Evolutionary conservation across 2,329 filamentous ascomycete species (phyloP).

Genomic region (Xylariaceae sp.): DNA sequence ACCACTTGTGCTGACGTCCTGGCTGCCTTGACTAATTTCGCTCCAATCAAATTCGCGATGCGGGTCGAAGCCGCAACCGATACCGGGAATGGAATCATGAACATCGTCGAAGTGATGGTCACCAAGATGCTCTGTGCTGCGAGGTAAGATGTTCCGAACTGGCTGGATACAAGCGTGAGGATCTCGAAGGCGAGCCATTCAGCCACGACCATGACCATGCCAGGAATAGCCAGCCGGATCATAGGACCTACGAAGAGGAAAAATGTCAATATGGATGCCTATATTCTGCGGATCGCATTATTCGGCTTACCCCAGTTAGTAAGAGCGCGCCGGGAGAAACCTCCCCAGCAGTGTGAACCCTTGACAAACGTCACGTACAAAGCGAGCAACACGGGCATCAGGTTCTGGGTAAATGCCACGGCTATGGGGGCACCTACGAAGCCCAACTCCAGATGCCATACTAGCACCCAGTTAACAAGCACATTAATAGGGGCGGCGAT

Average conservation of each 20-base stretch:
- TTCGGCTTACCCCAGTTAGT: conserved; percentile 57
- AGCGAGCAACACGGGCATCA: conserved; percentile 68
- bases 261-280: conserved; percentile 2
- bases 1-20: conserved; percentile 74
- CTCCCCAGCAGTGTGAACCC: conserved; percentile 74
- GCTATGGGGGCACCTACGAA: conserved; percentile 76
- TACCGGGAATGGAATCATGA: conserved; percentile 88
- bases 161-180: conserved; percentile 74
- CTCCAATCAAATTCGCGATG: conserved; percentile 87
- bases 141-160: conserved; percentile 71
- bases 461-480: conserved; percentile 72
- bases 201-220: conserved; percentile 88
- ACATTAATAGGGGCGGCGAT: conserved; percentile 72
- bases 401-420: conserved; percentile 67
- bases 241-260: conserved; percentile 50
- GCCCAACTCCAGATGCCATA: conserved; percentile 63
- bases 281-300: neutral
- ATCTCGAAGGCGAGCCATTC: conserved; percentile 94
- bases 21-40: conserved; percentile 73
- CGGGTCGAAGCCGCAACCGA: conserved; percentile 84
- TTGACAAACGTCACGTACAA: conserved; percentile 67
- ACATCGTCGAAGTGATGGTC: conserved; percentile 73
- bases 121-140: conserved; percentile 84
- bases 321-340: conserved; percentile 64
- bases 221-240: conserved; percentile 81